phyloP scores from a whole-genome alignment of 306 rosid species.

The Trifolium fragiferum region DNA sequence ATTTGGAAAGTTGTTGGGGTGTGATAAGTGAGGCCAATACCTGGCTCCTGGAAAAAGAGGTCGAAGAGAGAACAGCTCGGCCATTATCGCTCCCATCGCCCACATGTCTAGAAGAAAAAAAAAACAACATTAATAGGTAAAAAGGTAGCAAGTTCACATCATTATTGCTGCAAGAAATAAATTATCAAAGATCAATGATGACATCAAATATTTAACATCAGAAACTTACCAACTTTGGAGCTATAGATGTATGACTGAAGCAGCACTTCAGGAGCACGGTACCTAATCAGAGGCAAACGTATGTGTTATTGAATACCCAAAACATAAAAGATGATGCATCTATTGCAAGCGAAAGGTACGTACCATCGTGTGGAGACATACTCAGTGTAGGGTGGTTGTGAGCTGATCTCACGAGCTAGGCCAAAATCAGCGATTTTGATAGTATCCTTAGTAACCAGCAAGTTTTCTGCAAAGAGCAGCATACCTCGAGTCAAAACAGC shows the following conservation, averaged over 20 bases:
- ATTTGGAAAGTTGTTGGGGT: neutral
- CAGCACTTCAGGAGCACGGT: slow-evolving; percentile 98
- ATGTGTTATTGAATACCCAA: slow-evolving; percentile 16
- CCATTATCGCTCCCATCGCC: slow-evolving; percentile 99
- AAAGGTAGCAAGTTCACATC: slow-evolving; percentile 25
- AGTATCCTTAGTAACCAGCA: slow-evolving; percentile 76
- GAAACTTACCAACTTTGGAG: slow-evolving; percentile 88
- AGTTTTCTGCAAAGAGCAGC: slow-evolving; percentile 66
- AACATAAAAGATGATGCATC: slow-evolving; percentile 14
- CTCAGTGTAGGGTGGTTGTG: slow-evolving; percentile 93
- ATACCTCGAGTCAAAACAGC: slow-evolving; percentile 13
- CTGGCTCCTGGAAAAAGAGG: slow-evolving; percentile 94
- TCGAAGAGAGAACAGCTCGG: slow-evolving; percentile 88
- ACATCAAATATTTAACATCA: slow-evolving; percentile 8
- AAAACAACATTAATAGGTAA: slow-evolving; percentile 7
- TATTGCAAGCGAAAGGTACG: slow-evolving; percentile 34
- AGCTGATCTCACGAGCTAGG: slow-evolving; percentile 85
- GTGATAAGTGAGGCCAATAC: slow-evolving; percentile 44
- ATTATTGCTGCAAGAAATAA: slow-evolving; percentile 6
- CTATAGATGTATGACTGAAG: slow-evolving; percentile 86
- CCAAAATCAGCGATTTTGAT: slow-evolving; percentile 98
- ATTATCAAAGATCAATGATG: slow-evolving; percentile 10
- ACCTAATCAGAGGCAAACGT: slow-evolving; percentile 61
- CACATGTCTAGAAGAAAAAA: slow-evolving; percentile 72
- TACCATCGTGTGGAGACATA: slow-evolving; percentile 98